Evolutionary conservation across 2,329 filamentous ascomycete species (phyloP).

Genomic region (Fusarium anthophilum): DNA sequence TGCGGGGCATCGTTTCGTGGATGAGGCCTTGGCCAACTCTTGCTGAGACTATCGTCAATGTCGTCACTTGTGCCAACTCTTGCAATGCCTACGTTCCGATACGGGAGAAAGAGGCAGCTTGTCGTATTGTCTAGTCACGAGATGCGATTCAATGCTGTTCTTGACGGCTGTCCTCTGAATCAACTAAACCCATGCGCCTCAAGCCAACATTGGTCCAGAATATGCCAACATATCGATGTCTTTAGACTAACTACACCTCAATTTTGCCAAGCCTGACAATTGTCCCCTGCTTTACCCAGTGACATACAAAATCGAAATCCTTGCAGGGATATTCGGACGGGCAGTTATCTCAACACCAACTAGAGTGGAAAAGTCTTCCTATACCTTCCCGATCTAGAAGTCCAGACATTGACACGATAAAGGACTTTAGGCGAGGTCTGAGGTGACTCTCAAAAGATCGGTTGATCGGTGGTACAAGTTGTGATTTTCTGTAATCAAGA

Average conservation of each 20-base stretch:
- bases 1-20: conserved; percentile 14
- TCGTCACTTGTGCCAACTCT: conserved; percentile 27
- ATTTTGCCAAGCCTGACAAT: conserved; percentile 9
- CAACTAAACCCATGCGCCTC: neutral
- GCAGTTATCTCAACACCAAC: conserved; percentile 5
- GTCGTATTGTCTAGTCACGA: neutral
- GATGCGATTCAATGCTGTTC: neutral
- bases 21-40: neutral
- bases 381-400: conserved; percentile 29
- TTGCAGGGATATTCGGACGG: conserved; percentile 1
- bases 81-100: neutral
- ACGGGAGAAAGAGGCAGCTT: conserved; percentile 9
- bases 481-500: neutral
- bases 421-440: neutral
- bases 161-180: neutral
- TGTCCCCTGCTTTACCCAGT: neutral
- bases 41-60: conserved; percentile 10
- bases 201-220: neutral
- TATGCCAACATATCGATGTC: neutral
- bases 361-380: neutral
- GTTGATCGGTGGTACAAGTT: neutral
- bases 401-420: neutral
- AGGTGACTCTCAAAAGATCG: neutral
- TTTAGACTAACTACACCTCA: neutral
- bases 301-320: conserved; percentile 3